These are phyloP conservation scores for Toxicodendron radicans DNA, from an alignment of 345 rosid genomes.

Conservation along the genomic window DNA sequence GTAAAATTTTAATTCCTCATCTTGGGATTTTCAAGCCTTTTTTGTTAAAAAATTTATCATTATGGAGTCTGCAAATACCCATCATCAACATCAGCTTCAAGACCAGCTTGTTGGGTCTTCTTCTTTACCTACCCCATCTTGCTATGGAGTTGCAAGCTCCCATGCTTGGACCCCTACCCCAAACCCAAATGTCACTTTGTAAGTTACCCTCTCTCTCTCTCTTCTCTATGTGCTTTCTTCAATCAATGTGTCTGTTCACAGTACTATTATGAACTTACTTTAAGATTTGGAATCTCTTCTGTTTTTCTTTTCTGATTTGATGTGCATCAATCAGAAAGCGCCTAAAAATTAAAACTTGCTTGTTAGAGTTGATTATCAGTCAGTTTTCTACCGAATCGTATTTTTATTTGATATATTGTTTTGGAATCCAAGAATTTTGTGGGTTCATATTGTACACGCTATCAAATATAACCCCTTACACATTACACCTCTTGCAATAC, in stretches of 20 bases:
- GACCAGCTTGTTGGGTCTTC: slow-evolving; percentile 54
- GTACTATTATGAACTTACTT: slow-evolving; percentile 26
- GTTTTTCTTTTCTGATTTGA: slow-evolving; percentile 44
- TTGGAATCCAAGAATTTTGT: slow-evolving; percentile 17
- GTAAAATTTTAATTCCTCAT: slow-evolving; percentile 32
- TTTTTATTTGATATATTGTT: not conserved
- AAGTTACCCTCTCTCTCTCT: slow-evolving; percentile 33
- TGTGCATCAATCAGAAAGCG: slow-evolving; percentile 36
- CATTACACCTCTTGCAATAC: not conserved
- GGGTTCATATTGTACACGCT: not conserved
- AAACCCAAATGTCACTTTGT: slow-evolving; percentile 46
- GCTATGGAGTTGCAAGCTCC: slow-evolving; percentile 50
- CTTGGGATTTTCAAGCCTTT: slow-evolving; percentile 82
- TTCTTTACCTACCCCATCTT: slow-evolving; percentile 52
- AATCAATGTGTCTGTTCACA: slow-evolving; percentile 11
- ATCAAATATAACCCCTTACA: not conserved
- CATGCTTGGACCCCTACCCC: slow-evolving; percentile 61
- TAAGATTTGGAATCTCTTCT: slow-evolving; percentile 38
- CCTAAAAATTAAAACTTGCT: slow-evolving; percentile 2
- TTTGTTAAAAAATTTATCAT: slow-evolving; percentile 22
- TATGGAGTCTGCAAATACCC: slow-evolving; percentile 76
- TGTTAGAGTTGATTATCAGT: slow-evolving; percentile 19
- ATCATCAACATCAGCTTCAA: slow-evolving; percentile 58
- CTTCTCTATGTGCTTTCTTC: slow-evolving; percentile 11
- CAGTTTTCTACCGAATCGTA: slow-evolving; percentile 1